phyloP scores from a whole-genome alignment of 352 stramenopile genomes.

The Phytopythium aichiense region DNA sequence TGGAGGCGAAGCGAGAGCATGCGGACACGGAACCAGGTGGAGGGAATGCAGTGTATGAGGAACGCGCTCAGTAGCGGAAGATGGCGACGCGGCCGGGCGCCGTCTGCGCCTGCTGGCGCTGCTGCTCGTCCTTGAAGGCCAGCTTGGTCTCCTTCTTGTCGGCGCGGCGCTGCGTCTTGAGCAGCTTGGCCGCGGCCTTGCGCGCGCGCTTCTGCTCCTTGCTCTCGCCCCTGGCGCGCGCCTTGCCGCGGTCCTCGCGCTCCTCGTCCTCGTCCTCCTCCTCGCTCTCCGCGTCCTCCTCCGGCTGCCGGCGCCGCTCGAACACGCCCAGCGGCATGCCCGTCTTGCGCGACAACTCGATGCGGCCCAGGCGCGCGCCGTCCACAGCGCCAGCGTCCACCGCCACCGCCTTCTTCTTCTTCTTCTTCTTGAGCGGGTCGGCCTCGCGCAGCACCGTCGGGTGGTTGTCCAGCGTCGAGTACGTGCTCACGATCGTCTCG shows the following conservation, averaged over 20 bases:
- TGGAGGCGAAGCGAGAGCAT: too few species aligned
- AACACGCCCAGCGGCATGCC: conserved; percentile 93
- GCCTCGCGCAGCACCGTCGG: conserved; percentile 86
- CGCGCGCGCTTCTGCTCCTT: conserved; percentile 91
- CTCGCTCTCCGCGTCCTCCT: conserved; percentile 18
- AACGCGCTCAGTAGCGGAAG: conserved; percentile 57
- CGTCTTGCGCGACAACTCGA: conserved; percentile 93
- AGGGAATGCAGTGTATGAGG: background rate
- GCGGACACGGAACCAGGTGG: too few species aligned
- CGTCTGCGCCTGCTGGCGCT: conserved; percentile 61
- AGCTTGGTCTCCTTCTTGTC: conserved; percentile 95
- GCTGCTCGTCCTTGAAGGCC: conserved; percentile 92
- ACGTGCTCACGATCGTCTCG: conserved; percentile 97
- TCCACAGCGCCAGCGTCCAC: conserved; percentile 16
- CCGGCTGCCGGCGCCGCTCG: conserved; percentile 19
- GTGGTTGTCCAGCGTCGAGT: conserved; percentile 98
- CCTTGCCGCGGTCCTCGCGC: conserved; percentile 7
- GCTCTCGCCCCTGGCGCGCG: conserved; percentile 80
- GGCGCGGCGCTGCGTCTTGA: conserved; percentile 85
- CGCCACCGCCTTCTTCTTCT: conserved; percentile 76
- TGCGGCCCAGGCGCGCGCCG: conserved; percentile 45
- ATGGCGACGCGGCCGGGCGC: conserved; percentile 59
- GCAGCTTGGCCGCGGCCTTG: conserved; percentile 91
- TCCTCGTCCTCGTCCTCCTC: conserved; percentile 19
- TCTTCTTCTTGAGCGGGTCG: conserved; percentile 68